Evolutionary conservation across 805 yeast species (phyloP), one percentile per base, ranked within the genome.

Genomic region (Candida boidinii): DNA sequence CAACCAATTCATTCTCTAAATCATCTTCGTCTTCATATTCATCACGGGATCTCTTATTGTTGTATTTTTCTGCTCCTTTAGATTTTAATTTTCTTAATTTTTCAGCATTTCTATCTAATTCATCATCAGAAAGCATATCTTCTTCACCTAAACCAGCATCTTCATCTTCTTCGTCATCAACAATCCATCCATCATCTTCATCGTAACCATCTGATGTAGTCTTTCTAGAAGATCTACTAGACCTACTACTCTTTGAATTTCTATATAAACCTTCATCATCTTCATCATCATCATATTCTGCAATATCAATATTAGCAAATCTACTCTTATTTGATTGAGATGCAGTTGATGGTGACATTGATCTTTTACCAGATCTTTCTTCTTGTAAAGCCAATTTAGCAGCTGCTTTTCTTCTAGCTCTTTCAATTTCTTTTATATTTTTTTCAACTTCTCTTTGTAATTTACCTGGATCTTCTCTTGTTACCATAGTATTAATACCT

Each of bases 391-490:
- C 56, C 23, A 64, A 56, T 34, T 64, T 71, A 46, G 73, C 56
- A 44, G 68, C 70, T 38, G 72, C 69, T 56, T 76, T 80, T 46
- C 81, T 64, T 58, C 80, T 79, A 4, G 61, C 79, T 53, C 73
- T 77, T 45, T 78, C 63, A 38, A 74, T 70, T 47, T 75, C 76
- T 15, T 71, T 70, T 45, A 73, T 85, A 43, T 69, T 72, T 53
- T 73, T 80, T 51, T 81, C 90, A 28, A 79, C 68, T 45, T 68
- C 68, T 51, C 74, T 68, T 40, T 80, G 79, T 41, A 73, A 79
- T 46, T 74, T 56, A 52, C 78, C 75, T 1, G 92, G 94, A 58
- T 83, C 94, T 35, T 68, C 66, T 11, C 47, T 60, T 4, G 70
- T 67, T 13, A 76, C 70, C 26, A 72, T 62, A 1, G 76, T 65